Evolutionary conservation across 169 alveolate genomes (phyloP), one percentile per base, ranked within the genome.

Genomic region (Plasmodium reichenowi): DNA sequence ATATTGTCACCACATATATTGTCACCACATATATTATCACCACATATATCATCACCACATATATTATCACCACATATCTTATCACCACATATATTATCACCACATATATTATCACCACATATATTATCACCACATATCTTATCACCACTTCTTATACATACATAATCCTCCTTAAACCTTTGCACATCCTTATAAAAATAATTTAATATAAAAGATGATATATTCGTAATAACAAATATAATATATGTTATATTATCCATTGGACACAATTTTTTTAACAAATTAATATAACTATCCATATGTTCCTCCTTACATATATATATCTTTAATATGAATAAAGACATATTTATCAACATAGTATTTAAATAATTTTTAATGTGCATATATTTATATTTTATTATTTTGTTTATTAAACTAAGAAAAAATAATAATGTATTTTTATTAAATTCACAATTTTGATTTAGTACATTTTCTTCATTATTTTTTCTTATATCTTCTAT

Each of bases 341-440:
- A 66, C 60, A 78, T 20, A 54, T 78, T 78, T 20, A 78, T 64
- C 29, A 78, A 58, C 6, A 78, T 10, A 5, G 29, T 64, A 13
- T 78, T 64, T 26, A 78, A 0, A 15, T 78, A 78, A 38, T 66
- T 78, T 26, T 58, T 56, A 29, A 78, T 59, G 6, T 78, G 59
- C 2, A 64, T 59, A 78, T 78, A 78, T 52, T 78, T 78, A 71
- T 78, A 45, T 15, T 66, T 78, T 47, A 78, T 78, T 8, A 78
- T 22, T 78, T 78, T 63, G 54, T 70, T 66, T 66, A 78, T 56
- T 66, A 78, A 64, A 12, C 13, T 45, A 58, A 78, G 71, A 52
- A 78, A 78, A 50, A 52, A 78, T 45, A 78, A 70, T 20, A 59
- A 24, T 6, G 54, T 68, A 47, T 78, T 78, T n/a, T 47, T 26